These are phyloP conservation scores for Hymenoscyphus fraxineus DNA, from an alignment of 2,329 filamentous ascomycete species.

Conservation along the genomic window DNA sequence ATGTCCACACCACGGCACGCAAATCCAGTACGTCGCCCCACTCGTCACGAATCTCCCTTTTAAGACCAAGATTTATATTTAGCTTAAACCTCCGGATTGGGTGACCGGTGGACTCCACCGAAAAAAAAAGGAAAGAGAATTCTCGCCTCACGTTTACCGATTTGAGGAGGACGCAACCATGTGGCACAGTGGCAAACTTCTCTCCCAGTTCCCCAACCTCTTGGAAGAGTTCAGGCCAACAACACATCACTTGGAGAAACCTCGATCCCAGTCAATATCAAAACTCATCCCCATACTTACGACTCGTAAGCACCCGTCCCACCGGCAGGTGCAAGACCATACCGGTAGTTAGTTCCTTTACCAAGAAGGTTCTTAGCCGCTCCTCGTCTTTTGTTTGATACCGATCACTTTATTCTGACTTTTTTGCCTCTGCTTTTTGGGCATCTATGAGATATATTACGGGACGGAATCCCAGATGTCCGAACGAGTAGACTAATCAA, in stretches of 20 bases:
- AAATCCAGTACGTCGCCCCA: not conserved
- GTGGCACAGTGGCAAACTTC: constrained; percentile 1
- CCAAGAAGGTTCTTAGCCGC: not conserved
- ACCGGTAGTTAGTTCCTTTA: not conserved
- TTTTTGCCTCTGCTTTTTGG: not conserved
- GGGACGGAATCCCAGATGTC: not conserved
- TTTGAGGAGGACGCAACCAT: not conserved
- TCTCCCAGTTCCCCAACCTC: not conserved
- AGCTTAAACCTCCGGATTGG: not conserved
- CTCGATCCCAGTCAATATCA: not conserved
- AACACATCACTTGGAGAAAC: not conserved
- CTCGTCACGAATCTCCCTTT: not conserved
- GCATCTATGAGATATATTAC: not conserved
- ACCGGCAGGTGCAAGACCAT: not conserved
- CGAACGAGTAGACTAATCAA: not conserved
- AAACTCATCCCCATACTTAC: not conserved
- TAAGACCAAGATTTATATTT: not conserved
- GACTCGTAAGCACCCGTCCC: not conserved
- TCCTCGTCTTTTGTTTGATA: not conserved
- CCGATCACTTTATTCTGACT: not conserved
- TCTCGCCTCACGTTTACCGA: not conserved
- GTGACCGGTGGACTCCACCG: not conserved
- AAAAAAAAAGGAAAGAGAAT: not conserved
- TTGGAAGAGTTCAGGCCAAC: not conserved
- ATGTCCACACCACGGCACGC: not conserved